A percentile compares a stretch with the other conserved stretches of the same genome.
Evolutionary conservation across 139 green algal genomes (phyloP).

Genomic region (Picochlorum costavermella): DNA sequence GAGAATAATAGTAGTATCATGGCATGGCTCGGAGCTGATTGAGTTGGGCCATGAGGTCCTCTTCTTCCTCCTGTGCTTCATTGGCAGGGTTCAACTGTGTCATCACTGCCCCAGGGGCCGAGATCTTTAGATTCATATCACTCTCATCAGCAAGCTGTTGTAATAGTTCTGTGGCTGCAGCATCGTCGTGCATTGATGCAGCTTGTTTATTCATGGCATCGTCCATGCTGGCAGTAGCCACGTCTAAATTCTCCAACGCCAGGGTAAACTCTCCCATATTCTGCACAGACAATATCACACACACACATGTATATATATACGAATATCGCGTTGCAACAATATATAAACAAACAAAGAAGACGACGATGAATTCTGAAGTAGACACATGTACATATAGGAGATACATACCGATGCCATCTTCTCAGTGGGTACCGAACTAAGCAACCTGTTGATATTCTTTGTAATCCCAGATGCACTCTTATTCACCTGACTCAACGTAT

Average conservation of each 20-base stretch:
- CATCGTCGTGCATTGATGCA: slow-evolving; percentile 79
- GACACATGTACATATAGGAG: too few relatives aligned
- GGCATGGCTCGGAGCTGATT: not conserved
- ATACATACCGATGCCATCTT: slow-evolving; percentile 41
- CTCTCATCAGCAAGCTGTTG: slow-evolving; percentile 76
- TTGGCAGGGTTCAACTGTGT: not conserved
- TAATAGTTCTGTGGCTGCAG: slow-evolving; percentile 87
- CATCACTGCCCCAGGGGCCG: slow-evolving; percentile 13
- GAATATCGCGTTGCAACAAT: too few relatives aligned
- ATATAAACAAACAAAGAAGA: too few relatives aligned
- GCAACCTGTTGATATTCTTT: slow-evolving; percentile 76
- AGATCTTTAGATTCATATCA: slow-evolving; percentile 68
- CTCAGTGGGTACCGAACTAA: slow-evolving; percentile 88
- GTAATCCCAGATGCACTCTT: slow-evolving; percentile 92
- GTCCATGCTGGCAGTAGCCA: slow-evolving; percentile 85
- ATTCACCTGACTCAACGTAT: slow-evolving; percentile 75
- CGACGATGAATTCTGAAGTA: too few relatives aligned
- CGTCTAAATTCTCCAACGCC: slow-evolving; percentile 94
- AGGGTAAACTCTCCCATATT: slow-evolving; percentile 95
- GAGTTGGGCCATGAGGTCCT: not conserved
- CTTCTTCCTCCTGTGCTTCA: not conserved
- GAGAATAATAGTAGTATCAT: not conserved
- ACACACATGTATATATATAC: not conserved
- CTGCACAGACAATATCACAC: slow-evolving; percentile 21
- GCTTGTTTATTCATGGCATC: slow-evolving; percentile 82